phyloP scores from a whole-genome alignment of 257 asterid species.

The Jacaranda mimosifolia region DNA sequence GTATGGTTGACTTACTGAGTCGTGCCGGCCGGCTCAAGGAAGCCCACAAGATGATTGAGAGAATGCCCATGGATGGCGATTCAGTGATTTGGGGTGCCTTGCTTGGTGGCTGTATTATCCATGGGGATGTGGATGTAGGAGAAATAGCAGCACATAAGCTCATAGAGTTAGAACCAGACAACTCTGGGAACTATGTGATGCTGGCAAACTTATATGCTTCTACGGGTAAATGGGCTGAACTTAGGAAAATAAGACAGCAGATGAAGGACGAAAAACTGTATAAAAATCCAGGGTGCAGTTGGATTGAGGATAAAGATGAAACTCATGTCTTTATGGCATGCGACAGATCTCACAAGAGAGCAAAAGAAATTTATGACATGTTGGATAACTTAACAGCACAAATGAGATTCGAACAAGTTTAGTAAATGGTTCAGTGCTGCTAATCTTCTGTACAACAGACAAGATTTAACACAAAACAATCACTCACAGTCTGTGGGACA shows the following conservation, averaged over 20 bases:
- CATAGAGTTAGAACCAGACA: conserved; percentile 62
- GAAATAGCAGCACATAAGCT: conserved; percentile 73
- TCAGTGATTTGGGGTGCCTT: conserved; percentile 81
- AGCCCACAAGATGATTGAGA: conserved; percentile 53
- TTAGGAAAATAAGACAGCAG: conserved; percentile 54
- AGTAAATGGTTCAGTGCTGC: conserved; percentile 15
- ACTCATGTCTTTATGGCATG: conserved; percentile 74
- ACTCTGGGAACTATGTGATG: conserved; percentile 69
- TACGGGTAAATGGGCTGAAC: conserved; percentile 72
- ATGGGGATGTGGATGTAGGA: conserved; percentile 66
- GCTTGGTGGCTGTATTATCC: conserved; percentile 79
- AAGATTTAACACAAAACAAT: conserved; percentile 4
- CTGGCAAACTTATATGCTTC: conserved; percentile 83
- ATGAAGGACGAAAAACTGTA: conserved; percentile 59
- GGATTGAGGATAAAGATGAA: conserved; percentile 78
- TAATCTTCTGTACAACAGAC: conserved; percentile 34
- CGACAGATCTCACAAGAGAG: conserved; percentile 68
- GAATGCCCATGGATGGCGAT: conserved; percentile 66
- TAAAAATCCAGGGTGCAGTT: conserved; percentile 87
- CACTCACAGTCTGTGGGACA: conserved; percentile 29
- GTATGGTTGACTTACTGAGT: conserved; percentile 83
- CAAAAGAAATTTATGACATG: conserved; percentile 61
- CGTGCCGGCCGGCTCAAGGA: conserved; percentile 67
- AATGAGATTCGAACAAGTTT: conserved; percentile 53
- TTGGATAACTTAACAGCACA: conserved; percentile 67